A percentile compares a stretch with the other conserved stretches of the same genome.
phyloP scores from a whole-genome alignment of 805 yeast genomes.

The Saturnispora saitoi region DNA sequence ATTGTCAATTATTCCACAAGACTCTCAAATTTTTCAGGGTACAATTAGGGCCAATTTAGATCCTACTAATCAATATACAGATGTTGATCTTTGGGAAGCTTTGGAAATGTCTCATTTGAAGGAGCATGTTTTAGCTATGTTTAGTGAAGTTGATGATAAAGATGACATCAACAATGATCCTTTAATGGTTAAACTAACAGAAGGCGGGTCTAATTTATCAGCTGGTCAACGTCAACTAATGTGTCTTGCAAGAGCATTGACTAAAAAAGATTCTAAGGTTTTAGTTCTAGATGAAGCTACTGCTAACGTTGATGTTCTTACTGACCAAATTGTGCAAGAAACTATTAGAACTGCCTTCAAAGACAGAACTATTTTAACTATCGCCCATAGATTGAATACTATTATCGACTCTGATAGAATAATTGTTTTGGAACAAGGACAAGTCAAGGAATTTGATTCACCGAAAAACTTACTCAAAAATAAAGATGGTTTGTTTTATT shows the following conservation, averaged over 20 bases:
- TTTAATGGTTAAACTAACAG: slow-evolving; percentile 22
- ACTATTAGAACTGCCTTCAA: slow-evolving; percentile 69
- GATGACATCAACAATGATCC: slow-evolving; percentile 28
- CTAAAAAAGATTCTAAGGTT: slow-evolving; percentile 48
- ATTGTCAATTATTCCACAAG: slow-evolving; percentile 86
- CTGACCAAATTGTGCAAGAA: slow-evolving; percentile 68
- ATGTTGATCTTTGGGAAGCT: slow-evolving; percentile 77
- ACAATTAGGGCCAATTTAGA: slow-evolving; percentile 79
- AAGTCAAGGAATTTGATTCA: slow-evolving; percentile 67
- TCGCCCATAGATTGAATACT: slow-evolving; percentile 79
- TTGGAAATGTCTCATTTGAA: slow-evolving; percentile 73
- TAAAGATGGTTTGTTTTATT: slow-evolving; percentile 62
- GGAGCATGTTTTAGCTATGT: slow-evolving; percentile 48
- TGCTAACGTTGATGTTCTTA: slow-evolving; percentile 82
- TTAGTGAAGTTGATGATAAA: slow-evolving; percentile 36
- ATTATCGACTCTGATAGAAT: slow-evolving; percentile 75
- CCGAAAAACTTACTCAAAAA: slow-evolving; percentile 60
- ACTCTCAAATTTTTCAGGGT: slow-evolving; percentile 87
- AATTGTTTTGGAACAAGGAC: slow-evolving; percentile 67
- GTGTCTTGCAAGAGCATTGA: slow-evolving; percentile 74
- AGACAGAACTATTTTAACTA: slow-evolving; percentile 71
- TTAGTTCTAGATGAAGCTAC: slow-evolving; percentile 80
- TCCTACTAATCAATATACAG: slow-evolving; percentile 60
- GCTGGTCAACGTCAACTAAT: slow-evolving; percentile 83
- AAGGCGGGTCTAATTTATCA: slow-evolving; percentile 58